phyloP scores from a whole-genome alignment of 495 filamentous ascomycete genomes.

The Trichoderma erinaceum region DNA sequence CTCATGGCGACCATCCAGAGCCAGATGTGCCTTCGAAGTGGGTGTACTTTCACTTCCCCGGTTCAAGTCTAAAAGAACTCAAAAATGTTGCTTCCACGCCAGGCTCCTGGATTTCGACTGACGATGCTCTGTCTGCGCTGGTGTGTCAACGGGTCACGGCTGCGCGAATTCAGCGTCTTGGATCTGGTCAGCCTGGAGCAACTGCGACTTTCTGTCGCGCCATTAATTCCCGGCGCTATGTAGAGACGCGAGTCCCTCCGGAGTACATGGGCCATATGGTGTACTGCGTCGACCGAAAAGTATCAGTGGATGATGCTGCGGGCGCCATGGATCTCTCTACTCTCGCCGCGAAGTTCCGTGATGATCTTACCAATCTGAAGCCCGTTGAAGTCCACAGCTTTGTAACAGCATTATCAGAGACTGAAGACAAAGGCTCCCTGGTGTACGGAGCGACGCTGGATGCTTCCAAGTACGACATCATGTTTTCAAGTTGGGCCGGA shows the following conservation, averaged over 20 bases:
- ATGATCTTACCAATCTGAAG: conserved; percentile 31
- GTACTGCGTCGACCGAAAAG: conserved; percentile 30
- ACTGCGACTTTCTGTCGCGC: conserved; percentile 41
- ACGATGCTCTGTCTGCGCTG: conserved; percentile 50
- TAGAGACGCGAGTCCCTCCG: conserved; percentile 40
- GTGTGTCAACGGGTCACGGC: conserved; percentile 46
- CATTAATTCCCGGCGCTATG: conserved; percentile 43
- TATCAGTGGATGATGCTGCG: conserved; percentile 29
- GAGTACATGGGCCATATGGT: conserved; percentile 41
- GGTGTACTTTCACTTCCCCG: conserved; percentile 38
- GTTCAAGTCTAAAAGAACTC: conserved; percentile 30
- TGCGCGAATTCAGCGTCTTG: conserved; percentile 37
- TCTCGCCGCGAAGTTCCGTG: conserved; percentile 42
- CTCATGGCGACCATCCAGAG: conserved; percentile 5
- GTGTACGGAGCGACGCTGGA: conserved; percentile 29
- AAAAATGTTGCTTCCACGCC: conserved; percentile 33
- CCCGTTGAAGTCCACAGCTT: conserved; percentile 37
- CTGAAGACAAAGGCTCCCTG: conserved; percentile 29
- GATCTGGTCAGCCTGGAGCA: conserved; percentile 18
- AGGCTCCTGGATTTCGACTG: conserved; percentile 33
- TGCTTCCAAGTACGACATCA: conserved; percentile 33
- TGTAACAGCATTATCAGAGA: conserved; percentile 33
- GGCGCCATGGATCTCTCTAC: conserved; percentile 28
- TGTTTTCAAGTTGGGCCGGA: conserved; percentile 51
- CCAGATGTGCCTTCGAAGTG: conserved; percentile 30